A percentile compares a stretch with the other conserved stretches of the same genome.
Conservation (phyloP, 1,284 basidiomycete species). For the Laetiporus sulphureus region DNA sequence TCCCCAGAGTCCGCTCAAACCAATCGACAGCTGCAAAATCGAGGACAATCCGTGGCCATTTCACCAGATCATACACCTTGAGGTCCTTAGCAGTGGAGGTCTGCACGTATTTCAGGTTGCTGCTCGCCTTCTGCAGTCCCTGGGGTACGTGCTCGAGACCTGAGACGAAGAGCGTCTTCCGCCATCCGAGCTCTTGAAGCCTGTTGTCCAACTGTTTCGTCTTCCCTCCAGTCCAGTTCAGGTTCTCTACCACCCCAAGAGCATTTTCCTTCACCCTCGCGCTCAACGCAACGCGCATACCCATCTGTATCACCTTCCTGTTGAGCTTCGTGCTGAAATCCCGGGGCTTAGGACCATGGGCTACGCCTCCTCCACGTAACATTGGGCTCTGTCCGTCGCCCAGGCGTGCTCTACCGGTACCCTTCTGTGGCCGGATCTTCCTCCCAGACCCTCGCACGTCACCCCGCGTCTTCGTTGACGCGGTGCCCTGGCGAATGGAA, state of each 20-base stretch:
- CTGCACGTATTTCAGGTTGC: constrained; percentile 61
- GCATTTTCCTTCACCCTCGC: constrained; percentile 71
- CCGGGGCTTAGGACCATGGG: constrained; percentile 85
- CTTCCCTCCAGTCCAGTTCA: constrained; percentile 68
- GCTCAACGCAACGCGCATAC: constrained; percentile 86
- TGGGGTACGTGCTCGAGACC: constrained; percentile 52
- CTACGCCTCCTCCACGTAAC: constrained; percentile 87
- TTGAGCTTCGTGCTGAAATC: constrained; percentile 90
- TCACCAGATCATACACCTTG: constrained; percentile 72
- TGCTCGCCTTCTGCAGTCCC: constrained; percentile 48
- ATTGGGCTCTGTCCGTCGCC: constrained; percentile 88
- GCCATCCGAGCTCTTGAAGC: constrained; percentile 56
- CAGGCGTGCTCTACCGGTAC: constrained; percentile 83
- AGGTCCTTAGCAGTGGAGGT: constrained; percentile 59
- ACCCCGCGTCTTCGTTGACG: constrained; percentile 84
- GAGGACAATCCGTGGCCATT: constrained; percentile 66
- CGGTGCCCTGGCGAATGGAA: constrained; percentile 83
- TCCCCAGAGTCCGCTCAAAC: constrained; percentile 57
- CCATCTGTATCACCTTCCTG: constrained; percentile 87
- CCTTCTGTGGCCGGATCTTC: constrained; percentile 92
- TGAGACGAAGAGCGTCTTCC: constrained; percentile 67
- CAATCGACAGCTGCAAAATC: constrained; percentile 67
- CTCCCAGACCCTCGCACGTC: constrained; percentile 86
- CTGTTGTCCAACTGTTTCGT: constrained; percentile 54
- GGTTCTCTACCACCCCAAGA: constrained; percentile 68